A percentile compares a stretch with the other conserved stretches of the same genome.
These are phyloP conservation scores for Cinchona pubescens DNA, from an alignment of 257 asterid genomes.

Conservation along the genomic window DNA sequence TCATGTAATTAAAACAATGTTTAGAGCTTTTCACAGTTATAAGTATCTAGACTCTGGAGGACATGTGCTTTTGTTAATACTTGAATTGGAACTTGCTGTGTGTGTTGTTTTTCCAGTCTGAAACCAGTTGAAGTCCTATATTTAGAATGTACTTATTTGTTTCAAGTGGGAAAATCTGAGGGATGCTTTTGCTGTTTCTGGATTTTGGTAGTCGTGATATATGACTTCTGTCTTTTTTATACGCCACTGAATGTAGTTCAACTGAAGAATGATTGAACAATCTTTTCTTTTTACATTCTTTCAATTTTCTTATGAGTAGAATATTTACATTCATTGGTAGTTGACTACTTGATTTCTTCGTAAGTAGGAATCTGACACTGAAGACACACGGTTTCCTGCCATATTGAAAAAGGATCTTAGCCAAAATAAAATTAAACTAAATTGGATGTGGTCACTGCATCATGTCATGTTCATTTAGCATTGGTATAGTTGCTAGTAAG, in stretches of 20 bases:
- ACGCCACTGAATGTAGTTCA: background rate
- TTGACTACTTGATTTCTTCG: background rate
- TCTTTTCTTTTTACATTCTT: background rate
- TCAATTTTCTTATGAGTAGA: background rate
- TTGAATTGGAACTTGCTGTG: background rate
- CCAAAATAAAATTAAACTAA: background rate
- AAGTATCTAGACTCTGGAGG: background rate
- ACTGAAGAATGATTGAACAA: background rate
- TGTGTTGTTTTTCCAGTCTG: background rate
- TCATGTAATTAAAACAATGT: background rate
- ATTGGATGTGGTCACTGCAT: background rate
- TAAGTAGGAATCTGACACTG: background rate
- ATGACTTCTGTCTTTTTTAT: background rate
- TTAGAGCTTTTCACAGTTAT: background rate
- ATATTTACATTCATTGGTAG: background rate
- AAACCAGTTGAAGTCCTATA: background rate
- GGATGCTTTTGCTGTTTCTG: background rate
- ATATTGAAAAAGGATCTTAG: background rate
- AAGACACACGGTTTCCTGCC: background rate
- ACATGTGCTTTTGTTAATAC: background rate
- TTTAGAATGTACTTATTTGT: background rate
- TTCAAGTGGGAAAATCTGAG: background rate
- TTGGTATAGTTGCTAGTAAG: background rate
- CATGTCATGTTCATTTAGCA: background rate
- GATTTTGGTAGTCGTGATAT: background rate